Conservation (phyloP, 805 yeast genomes). For the Cyberlindnera xylosilytica region DNA sequence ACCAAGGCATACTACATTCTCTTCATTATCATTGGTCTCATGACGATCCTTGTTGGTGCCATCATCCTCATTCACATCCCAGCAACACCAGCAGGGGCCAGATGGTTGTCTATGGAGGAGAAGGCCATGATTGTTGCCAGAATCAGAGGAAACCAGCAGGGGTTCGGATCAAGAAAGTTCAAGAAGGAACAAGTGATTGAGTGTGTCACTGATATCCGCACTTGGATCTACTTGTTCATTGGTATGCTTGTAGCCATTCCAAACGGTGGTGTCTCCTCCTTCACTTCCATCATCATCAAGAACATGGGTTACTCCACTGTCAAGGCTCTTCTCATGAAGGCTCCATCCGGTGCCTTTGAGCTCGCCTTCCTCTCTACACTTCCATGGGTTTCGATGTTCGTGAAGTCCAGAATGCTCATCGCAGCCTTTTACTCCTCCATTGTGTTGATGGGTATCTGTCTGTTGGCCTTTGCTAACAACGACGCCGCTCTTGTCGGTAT, state of each 20-base stretch:
- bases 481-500: slow-evolving; percentile 31
- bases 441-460: slow-evolving; percentile 8
- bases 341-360: slow-evolving; percentile 39
- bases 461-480: slow-evolving; percentile 26
- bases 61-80: slow-evolving; percentile 43
- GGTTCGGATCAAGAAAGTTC: slow-evolving; percentile 39
- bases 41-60: slow-evolving; percentile 46
- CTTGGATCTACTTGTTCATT: slow-evolving; percentile 37
- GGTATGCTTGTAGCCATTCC: slow-evolving; percentile 34
- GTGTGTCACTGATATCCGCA: slow-evolving; percentile 33
- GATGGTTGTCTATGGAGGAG: slow-evolving; percentile 39
- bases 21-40: slow-evolving; percentile 50
- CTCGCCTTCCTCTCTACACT: slow-evolving; percentile 26
- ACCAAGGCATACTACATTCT: slow-evolving; percentile 50
- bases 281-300: slow-evolving; percentile 38
- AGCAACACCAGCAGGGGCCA: slow-evolving; percentile 40
- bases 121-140: slow-evolving; percentile 40
- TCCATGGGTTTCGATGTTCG: slow-evolving; percentile 2
- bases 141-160: slow-evolving; percentile 42
- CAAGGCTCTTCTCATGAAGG: slow-evolving; percentile 28
- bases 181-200: slow-evolving; percentile 34
- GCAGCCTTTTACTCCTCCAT: slow-evolving; percentile 7
- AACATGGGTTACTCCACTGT: slow-evolving; percentile 37
- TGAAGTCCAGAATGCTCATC: slow-evolving; percentile 8
- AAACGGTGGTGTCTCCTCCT: slow-evolving; percentile 46